Base-by-base conservation (phyloP, 2,329 filamentous ascomycete genomes). In the Dryadomyces quercivorus region DNA sequence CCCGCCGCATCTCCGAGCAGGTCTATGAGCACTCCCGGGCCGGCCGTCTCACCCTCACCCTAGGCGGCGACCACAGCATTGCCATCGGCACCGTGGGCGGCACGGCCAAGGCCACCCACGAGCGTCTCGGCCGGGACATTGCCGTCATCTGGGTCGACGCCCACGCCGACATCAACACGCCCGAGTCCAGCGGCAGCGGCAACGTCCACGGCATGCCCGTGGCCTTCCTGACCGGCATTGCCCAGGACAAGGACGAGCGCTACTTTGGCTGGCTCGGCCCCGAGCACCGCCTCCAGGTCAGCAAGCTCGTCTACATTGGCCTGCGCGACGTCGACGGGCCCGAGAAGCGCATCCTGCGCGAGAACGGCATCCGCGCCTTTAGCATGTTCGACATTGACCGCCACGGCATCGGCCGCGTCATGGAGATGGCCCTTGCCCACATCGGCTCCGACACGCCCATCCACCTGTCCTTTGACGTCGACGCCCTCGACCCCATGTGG, bases 141-240 rank as follows among this genome's bases (percentile, higher is more conserved):
- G 93, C 90, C 13, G 88, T 98, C 56, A 94, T 98, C 68, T 98
- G 93, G 93, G 93, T 98, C 36, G 93, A 98, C 70, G 93, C 93
- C 26, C 93, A 98, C 70, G 86, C 92, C 54, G 93, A 98, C 70
- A 96, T 98, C 75, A 98, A 98, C 74, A 90, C 88, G 1, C 93
- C 92, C 53, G 91, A 97, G 78, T 85, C 82, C 50, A 92, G 86
- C 60, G 86, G 79, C 45, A 93, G 86, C 61, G 93, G 93, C 38
- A 97, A 97, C 71, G 86, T 98, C 59, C 93, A 98, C 72, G 93
- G 93, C 62, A 98, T 98, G 93, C 93, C 93, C 2, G 87, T 97
- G 42, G 82, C 88, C 3, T 98, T 97, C 71, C 70, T 95, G 61
- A 91, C 90, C 0, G 89, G 93, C 0, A 74, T 98, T 55, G 88